A percentile compares a stretch with the other conserved stretches of the same genome.
These are phyloP conservation scores for Penicillium sp. DNA, from an alignment of 2,329 filamentous ascomycete genomes.

Conservation along the genomic window DNA sequence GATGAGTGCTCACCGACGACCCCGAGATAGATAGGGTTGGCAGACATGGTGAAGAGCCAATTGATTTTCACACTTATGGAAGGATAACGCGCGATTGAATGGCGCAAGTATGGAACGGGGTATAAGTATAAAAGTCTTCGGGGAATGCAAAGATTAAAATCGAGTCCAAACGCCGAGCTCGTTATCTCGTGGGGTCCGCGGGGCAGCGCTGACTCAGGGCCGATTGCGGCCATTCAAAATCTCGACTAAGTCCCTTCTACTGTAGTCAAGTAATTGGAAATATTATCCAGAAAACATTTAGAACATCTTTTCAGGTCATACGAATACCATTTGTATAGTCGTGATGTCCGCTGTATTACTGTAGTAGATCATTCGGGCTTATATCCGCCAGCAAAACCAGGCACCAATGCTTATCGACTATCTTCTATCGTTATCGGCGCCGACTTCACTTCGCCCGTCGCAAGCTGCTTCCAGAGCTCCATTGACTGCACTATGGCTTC, in stretches of 20 bases:
- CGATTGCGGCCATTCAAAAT: not conserved
- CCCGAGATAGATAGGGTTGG: slow-evolving; percentile 41
- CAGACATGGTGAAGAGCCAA: slow-evolving; percentile 12
- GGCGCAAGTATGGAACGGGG: not conserved
- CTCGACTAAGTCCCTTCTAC: not conserved
- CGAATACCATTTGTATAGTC: not conserved
- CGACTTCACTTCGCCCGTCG: not conserved
- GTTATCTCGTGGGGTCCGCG: slow-evolving; percentile 8
- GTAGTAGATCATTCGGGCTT: not conserved
- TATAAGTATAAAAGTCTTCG: not conserved
- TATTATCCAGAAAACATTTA: not conserved
- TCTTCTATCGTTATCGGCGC: slow-evolving; percentile 1
- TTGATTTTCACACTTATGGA: not conserved
- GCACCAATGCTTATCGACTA: not conserved
- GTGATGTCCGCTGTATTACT: not conserved
- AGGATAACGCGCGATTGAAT: not conserved
- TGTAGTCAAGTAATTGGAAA: not conserved
- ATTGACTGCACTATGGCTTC: slow-evolving; percentile 10
- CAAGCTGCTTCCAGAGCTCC: not conserved
- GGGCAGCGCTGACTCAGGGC: slow-evolving; percentile 5
- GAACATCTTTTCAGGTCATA: not conserved
- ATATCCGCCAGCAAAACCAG: not conserved
- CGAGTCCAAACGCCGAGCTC: slow-evolving; percentile 3
- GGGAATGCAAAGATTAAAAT: not conserved
- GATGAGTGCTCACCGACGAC: slow-evolving; percentile 35